These are phyloP conservation scores for Mucor lusitanicus DNA, from an alignment of 371 early-diverging fungal genomes.

Conservation along the genomic window DNA sequence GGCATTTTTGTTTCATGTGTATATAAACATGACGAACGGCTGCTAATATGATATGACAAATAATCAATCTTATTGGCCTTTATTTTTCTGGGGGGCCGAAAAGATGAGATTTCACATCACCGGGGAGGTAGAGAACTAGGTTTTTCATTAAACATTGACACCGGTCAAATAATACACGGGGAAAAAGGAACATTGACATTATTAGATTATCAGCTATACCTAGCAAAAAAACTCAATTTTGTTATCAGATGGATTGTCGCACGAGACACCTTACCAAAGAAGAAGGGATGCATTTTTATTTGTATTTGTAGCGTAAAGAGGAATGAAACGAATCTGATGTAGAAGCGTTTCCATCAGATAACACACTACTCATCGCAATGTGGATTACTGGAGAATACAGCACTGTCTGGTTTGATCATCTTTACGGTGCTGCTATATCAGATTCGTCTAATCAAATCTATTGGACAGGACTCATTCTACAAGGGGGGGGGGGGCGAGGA, in stretches of 20 bases:
- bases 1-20: too few relatives aligned
- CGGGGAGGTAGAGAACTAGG: background rate
- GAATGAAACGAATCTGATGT: background rate
- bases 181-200: background rate
- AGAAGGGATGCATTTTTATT: background rate
- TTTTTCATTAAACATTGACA: background rate
- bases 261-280: background rate
- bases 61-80: background rate
- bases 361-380: background rate
- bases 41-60: background rate
- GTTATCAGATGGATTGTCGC: background rate
- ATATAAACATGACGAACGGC: too few relatives aligned
- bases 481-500: background rate
- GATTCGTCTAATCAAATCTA: background rate
- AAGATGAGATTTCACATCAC: too few relatives aligned
- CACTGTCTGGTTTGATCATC: background rate
- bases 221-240: background rate
- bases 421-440: background rate
- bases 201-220: background rate
- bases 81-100: too few relatives aligned
- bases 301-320: background rate
- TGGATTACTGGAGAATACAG: too few relatives aligned
- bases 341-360: background rate
- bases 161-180: background rate
- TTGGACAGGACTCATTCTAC: background rate